A percentile compares a stretch with the other conserved stretches of the same genome.
phyloP scores from a whole-genome alignment of 2,329 filamentous ascomycete genomes.

The Mariannaea sp. region DNA sequence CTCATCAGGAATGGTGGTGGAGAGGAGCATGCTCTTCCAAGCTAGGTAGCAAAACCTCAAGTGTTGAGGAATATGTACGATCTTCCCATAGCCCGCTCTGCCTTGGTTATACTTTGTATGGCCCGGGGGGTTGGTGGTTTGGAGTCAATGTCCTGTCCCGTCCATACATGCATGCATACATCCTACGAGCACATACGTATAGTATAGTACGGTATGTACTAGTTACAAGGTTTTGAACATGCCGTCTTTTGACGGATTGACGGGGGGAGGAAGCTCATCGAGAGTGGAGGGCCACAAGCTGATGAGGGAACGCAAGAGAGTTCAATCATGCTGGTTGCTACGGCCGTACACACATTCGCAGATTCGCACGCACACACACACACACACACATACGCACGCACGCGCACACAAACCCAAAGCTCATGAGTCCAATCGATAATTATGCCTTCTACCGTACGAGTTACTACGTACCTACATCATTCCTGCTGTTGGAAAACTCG shows the following conservation, averaged over 20 bases:
- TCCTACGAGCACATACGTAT: too few species aligned
- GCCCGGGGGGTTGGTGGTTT: not conserved
- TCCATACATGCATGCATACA: too few species aligned
- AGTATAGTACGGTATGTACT: too few species aligned
- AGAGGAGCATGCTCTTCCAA: conserved; percentile 14
- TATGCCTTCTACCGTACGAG: conserved; percentile 7
- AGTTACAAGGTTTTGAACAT: too few species aligned
- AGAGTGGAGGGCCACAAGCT: conserved; percentile 16
- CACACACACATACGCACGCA: too few species aligned
- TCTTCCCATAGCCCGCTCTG: not conserved
- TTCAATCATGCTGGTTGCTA: conserved; percentile 14
- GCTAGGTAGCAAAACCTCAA: conserved; percentile 2
- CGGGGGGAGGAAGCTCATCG: conserved; percentile 21
- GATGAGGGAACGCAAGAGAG: conserved; percentile 12
- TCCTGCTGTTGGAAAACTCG: conserved; percentile 9
- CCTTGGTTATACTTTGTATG: conserved; percentile 7
- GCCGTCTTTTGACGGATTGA: too few species aligned
- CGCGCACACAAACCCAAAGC: not conserved
- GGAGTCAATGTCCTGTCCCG: not conserved
- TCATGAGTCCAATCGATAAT: conserved; percentile 2
- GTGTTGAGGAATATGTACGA: too few species aligned
- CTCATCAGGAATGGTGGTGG: conserved; percentile 9
- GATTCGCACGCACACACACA: not conserved
- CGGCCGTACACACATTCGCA: conserved; percentile 8
- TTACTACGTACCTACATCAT: conserved; percentile 4